Conservation (phyloP, 179 eudicot genomes). For the Corrigiola litoralis region DNA sequence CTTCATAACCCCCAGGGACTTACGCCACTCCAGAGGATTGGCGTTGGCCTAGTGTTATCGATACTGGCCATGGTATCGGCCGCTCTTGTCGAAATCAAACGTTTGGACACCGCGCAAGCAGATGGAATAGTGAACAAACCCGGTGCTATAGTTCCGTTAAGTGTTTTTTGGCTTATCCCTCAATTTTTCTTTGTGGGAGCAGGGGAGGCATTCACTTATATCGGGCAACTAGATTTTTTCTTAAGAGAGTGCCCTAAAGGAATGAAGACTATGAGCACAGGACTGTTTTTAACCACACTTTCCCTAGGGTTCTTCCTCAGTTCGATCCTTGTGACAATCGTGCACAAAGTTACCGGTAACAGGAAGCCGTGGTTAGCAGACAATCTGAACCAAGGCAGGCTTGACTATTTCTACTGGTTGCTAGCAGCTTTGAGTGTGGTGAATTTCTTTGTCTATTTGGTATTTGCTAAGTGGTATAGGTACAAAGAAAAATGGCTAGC, state of each 20-base stretch:
- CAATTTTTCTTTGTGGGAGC: conserved; percentile 69
- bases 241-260: conserved; percentile 71
- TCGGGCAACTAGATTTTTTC: conserved; percentile 75
- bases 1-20: conserved; percentile 59
- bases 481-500: conserved; percentile 43
- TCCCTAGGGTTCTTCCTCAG: conserved; percentile 64
- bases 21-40: conserved; percentile 61
- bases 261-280: conserved; percentile 68
- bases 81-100: conserved; percentile 53
- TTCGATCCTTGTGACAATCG: conserved; percentile 54
- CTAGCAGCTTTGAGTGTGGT: conserved; percentile 46
- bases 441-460: conserved; percentile 53
- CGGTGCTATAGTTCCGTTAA: conserved; percentile 44
- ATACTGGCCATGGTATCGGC: conserved; percentile 62
- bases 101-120: conserved; percentile 28
- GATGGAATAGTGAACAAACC: conserved; percentile 38
- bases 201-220: conserved; percentile 72
- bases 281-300: conserved; percentile 55
- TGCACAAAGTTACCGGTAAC: conserved; percentile 50
- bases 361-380: conserved; percentile 53
- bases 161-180: conserved; percentile 59
- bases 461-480: conserved; percentile 62
- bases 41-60: conserved; percentile 66
- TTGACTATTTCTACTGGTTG: conserved; percentile 64
- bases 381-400: conserved; percentile 59